Evolutionary conservation across 305 asterid genomes (phyloP), one percentile per base, ranked within the genome.

Genomic region (Plantago lanceolata): DNA sequence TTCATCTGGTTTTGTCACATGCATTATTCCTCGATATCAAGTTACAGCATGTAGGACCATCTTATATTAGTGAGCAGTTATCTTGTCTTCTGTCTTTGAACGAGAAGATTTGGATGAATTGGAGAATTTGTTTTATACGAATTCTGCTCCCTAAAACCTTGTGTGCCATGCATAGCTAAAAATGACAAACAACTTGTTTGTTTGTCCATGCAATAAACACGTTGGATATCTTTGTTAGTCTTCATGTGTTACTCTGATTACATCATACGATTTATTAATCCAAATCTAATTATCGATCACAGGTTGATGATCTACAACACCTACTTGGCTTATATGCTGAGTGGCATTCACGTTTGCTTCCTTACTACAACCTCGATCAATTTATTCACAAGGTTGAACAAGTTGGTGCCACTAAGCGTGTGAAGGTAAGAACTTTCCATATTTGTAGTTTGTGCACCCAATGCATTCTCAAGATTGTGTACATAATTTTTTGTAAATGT

Each of bases 301-400:
- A 91, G 98, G 89, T 86, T 35, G 71, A 75, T 70, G 98, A 91
- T 81, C 78, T 91, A 73, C 75, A 77, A 49, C 77, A 83, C 73
- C 86, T 91, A 54, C 92, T 91, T 68, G 74, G 88, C 66, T 73
- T 88, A 58, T 88, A 88, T 71, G 85, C 85, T 43, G 96, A 91
- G 37, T 91, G 98, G 98, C 93, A 91, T 75, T 76, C 89, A 6
- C 85, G 75, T 28, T 75, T 91, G 43, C 76, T 91, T 67, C 98
- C 98, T 49, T 91, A 85, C 67, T 91, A 83, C 73, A 77, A 75
- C 64, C 88, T 91, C 20, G 79, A 84, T 62, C 98, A 88, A 59
- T 88, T 91, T 72, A 72, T 88, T 26, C 85, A 83, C 47, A 91
- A 91, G 86, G 86, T 84, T 64, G 98, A 91, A 72, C 85, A 81